phyloP scores from a whole-genome alignment of 805 yeast genomes.

The Tetrapisispora fleetii region DNA sequence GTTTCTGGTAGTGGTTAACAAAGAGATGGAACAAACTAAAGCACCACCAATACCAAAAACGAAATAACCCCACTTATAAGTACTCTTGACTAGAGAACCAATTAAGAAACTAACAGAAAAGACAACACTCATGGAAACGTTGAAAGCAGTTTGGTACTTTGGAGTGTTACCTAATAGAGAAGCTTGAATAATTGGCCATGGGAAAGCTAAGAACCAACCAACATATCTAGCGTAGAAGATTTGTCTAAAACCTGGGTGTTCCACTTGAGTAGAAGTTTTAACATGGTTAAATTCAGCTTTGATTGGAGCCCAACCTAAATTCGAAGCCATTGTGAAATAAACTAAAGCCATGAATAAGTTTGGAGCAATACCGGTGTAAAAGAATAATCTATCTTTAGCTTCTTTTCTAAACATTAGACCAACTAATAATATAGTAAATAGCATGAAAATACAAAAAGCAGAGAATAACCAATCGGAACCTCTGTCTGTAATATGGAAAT shows the following conservation, averaged over 20 bases:
- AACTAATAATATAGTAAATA: constrained; percentile 27
- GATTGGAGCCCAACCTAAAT: constrained; percentile 46
- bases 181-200: constrained; percentile 36
- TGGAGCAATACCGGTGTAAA: constrained; percentile 35
- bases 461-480: constrained; percentile 70
- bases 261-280: constrained; percentile 21
- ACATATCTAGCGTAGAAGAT: constrained; percentile 47
- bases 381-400: constrained; percentile 29
- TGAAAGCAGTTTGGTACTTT: constrained; percentile 19
- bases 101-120: constrained; percentile 37
- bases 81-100: constrained; percentile 35
- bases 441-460: constrained; percentile 39
- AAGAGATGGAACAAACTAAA: constrained; percentile 13
- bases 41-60: constrained; percentile 30
- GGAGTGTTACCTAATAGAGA: constrained; percentile 21
- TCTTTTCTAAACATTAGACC: constrained; percentile 23
- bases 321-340: constrained; percentile 50
- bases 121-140: constrained; percentile 31
- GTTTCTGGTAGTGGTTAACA: constrained; percentile 22
- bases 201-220: constrained; percentile 46
- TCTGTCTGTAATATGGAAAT: constrained; percentile 45
- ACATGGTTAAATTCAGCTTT: constrained; percentile 43
- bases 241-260: constrained; percentile 37
- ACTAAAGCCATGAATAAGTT: constrained; percentile 37
- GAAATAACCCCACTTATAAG: constrained; percentile 45